Conservation (phyloP, 2,329 filamentous ascomycete species). For the Scedosporium minutisporum region DNA sequence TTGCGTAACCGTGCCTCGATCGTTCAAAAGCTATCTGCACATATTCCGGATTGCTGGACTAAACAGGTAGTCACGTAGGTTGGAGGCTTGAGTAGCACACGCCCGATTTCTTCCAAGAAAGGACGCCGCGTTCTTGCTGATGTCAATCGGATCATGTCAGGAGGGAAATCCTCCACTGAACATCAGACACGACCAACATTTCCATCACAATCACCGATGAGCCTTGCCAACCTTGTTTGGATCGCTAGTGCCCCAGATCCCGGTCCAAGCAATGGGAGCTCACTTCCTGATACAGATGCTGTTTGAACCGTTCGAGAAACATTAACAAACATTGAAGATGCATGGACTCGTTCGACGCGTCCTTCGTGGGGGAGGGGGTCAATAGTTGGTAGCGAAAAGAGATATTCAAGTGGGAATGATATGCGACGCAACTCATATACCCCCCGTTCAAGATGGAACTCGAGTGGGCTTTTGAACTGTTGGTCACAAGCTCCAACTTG, state of each 20-base stretch:
- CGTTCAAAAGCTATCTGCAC: neutral
- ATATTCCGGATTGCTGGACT: no score
- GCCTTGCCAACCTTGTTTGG: neutral
- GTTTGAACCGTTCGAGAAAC: constrained; percentile 1
- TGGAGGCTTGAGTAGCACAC: no score
- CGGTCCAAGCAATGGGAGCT: neutral
- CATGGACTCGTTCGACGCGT: neutral
- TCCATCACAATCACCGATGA: neutral
- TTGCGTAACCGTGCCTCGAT: neutral
- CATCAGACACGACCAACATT: neutral
- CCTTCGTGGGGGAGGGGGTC: neutral
- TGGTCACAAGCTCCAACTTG: neutral
- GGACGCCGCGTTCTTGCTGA: neutral
- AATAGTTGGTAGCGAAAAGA: neutral
- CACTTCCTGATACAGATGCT: neutral
- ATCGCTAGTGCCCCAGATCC: neutral
- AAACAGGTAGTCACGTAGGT: no score
- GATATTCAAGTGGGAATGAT: neutral
- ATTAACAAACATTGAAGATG: neutral
- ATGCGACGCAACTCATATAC: neutral
- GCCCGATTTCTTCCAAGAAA: neutral
- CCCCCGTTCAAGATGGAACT: neutral
- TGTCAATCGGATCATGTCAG: neutral
- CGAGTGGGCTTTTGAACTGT: neutral
- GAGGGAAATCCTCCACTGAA: neutral